These are phyloP conservation scores for Austroboletus rostrupii DNA, from an alignment of 1,284 basidiomycete species.

Conservation along the genomic window DNA sequence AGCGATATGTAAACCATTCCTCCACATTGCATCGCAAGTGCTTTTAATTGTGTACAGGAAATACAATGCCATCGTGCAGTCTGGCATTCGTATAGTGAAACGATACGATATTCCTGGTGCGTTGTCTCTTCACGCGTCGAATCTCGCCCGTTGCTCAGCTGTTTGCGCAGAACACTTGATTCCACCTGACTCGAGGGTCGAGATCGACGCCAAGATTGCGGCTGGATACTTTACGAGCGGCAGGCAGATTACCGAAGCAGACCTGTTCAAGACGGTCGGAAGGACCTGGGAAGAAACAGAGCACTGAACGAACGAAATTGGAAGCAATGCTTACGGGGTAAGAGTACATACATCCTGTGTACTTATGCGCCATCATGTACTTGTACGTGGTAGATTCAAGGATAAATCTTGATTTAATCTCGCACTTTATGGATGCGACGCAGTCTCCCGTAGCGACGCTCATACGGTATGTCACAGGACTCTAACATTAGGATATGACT, in stretches of 20 bases:
- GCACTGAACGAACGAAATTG: conserved; percentile 37
- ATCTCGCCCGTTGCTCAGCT: neutral
- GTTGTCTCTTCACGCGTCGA: conserved; percentile 17
- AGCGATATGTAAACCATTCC: conserved; percentile 64
- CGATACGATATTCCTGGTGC: conserved; percentile 82
- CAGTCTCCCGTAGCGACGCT: too few species aligned
- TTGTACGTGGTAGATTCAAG: neutral
- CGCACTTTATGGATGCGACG: too few species aligned
- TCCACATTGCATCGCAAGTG: neutral
- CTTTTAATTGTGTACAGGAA: conserved; percentile 61
- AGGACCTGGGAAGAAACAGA: conserved; percentile 85
- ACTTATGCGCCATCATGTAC: conserved; percentile 1
- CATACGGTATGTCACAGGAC: too few species aligned
- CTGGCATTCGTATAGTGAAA: conserved; percentile 80
- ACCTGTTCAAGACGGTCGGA: conserved; percentile 83
- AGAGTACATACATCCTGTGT: neutral
- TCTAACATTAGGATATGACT: too few species aligned
- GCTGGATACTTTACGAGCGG: conserved; percentile 85
- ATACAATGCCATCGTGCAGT: conserved; percentile 88
- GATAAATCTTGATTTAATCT: conserved; percentile 1
- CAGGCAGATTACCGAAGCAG: conserved; percentile 72
- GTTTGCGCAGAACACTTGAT: conserved; percentile 64
- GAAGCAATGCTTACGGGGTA: neutral
- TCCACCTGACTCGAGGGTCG: conserved; percentile 89
- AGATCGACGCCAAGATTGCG: conserved; percentile 93